Conservation (phyloP, 208 protist genomes). For the Leishmania turanica region DNA sequence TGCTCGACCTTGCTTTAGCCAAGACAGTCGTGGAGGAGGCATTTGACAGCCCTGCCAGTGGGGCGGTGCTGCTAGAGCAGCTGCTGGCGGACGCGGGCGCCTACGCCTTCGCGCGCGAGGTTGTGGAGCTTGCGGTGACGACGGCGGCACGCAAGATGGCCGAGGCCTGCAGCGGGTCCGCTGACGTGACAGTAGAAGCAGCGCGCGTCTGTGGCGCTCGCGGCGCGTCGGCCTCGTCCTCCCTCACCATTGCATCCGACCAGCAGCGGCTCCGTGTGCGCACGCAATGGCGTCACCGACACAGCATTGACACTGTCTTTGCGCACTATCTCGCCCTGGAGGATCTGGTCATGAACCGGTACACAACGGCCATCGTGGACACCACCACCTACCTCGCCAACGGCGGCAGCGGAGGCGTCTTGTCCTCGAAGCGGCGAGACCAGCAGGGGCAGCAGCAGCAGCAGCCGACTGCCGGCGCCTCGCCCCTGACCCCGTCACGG, state of each 20-base stretch:
- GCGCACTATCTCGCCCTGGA: slow-evolving; percentile 29
- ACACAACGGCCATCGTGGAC: slow-evolving; percentile 26
- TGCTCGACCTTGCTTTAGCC: slow-evolving; percentile 73
- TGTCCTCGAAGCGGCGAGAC: neutral
- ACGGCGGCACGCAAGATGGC: slow-evolving; percentile 35
- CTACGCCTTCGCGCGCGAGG: slow-evolving; percentile 47
- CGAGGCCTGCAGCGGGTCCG: slow-evolving; percentile 22
- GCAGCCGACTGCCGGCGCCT: neutral
- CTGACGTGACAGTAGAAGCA: slow-evolving; percentile 8
- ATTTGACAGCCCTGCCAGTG: slow-evolving; percentile 54
- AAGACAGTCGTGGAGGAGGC: slow-evolving; percentile 75
- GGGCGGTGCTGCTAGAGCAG: slow-evolving; percentile 42
- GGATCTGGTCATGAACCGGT: slow-evolving; percentile 30
- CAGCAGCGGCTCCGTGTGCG: slow-evolving; percentile 30
- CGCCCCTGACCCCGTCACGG: slow-evolving; percentile 15
- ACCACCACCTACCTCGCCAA: slow-evolving; percentile 31
- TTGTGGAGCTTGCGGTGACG: slow-evolving; percentile 39
- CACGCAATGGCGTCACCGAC: slow-evolving; percentile 26
- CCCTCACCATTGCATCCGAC: slow-evolving; percentile 27
- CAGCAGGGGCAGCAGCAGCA: neutral
- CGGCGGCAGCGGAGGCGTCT: slow-evolving; percentile 8
- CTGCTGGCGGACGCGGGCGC: slow-evolving; percentile 47
- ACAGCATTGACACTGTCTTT: slow-evolving; percentile 26
- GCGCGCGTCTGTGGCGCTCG: neutral
- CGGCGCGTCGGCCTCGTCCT: slow-evolving; percentile 1